phyloP scores from a whole-genome alignment of 495 filamentous ascomycete species.

The Neurospora hispaniola region DNA sequence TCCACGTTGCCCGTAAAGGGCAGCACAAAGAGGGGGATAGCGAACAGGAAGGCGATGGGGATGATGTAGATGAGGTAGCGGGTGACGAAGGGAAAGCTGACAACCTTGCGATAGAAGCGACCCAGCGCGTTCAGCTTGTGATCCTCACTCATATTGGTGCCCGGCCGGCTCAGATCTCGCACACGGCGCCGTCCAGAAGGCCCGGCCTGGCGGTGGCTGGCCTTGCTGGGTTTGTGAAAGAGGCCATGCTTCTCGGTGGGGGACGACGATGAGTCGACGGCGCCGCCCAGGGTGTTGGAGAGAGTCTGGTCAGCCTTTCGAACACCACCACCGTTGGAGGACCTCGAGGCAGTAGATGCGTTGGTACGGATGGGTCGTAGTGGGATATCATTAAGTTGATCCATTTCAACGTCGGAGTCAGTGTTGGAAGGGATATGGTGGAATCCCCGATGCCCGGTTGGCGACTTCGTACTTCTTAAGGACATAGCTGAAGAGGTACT shows the following conservation, averaged over 20 bases:
- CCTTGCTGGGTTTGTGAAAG: slow-evolving; percentile 30
- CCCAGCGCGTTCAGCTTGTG: slow-evolving; percentile 69
- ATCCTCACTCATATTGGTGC: slow-evolving; percentile 45
- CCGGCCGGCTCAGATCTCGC: slow-evolving; percentile 40
- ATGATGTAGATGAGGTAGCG: slow-evolving; percentile 84
- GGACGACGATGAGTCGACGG: slow-evolving; percentile 1
- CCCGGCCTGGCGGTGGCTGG: neutral
- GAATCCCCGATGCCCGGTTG: neutral
- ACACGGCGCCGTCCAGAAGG: slow-evolving; percentile 46
- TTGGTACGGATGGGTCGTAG: slow-evolving; percentile 40
- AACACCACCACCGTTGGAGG: slow-evolving; percentile 30
- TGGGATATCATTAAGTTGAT: slow-evolving; percentile 32
- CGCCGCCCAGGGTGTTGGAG: slow-evolving; percentile 12
- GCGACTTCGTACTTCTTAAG: slow-evolving; percentile 20
- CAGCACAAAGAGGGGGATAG: slow-evolving; percentile 68
- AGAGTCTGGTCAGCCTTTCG: slow-evolving; percentile 35
- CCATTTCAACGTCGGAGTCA: slow-evolving; percentile 16
- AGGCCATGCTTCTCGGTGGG: slow-evolving; percentile 32
- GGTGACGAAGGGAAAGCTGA: slow-evolving; percentile 76
- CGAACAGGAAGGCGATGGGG: slow-evolving; percentile 64
- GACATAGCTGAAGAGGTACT: slow-evolving; percentile 13
- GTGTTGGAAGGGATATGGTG: neutral
- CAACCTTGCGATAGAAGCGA: slow-evolving; percentile 71
- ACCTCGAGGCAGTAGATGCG: slow-evolving; percentile 34
- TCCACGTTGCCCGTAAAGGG: slow-evolving; percentile 33